Conservation (phyloP, 495 filamentous ascomycete genomes). For the Aspergillus ostianus region DNA sequence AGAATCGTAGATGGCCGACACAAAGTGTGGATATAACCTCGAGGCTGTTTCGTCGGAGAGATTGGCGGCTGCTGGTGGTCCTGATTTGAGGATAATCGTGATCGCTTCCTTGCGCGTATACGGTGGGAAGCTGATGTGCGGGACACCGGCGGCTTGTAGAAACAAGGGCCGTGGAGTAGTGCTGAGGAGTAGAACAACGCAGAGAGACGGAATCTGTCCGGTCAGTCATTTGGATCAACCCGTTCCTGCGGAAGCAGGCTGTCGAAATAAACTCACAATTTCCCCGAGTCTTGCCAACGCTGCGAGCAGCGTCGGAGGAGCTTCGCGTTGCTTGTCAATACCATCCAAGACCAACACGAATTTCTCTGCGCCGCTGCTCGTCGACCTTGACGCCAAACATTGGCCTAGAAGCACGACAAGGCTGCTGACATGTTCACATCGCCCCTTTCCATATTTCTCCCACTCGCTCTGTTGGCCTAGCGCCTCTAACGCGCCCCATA, state of each 20-base stretch:
- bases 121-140: constrained; percentile 79
- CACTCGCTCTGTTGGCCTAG: constrained; percentile 40
- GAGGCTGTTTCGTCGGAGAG: constrained; percentile 29
- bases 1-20: constrained; percentile 41
- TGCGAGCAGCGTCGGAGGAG: constrained; percentile 75
- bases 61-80: constrained; percentile 34
- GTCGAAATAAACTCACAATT: constrained; percentile 50
- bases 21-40: constrained; percentile 43
- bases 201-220: constrained; percentile 73
- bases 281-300: constrained; percentile 77
- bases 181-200: constrained; percentile 74
- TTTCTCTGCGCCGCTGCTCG: constrained; percentile 35
- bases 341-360: constrained; percentile 87
- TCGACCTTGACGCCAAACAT: constrained; percentile 34
- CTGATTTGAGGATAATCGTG: constrained; percentile 59
- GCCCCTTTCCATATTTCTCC: constrained; percentile 45
- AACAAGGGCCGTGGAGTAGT: constrained; percentile 63
- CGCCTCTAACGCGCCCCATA: constrained; percentile 39
- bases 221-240: constrained; percentile 16
- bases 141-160: constrained; percentile 68
- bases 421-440: constrained; percentile 75
- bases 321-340: constrained; percentile 85
- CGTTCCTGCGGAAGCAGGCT: background rate
- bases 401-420: constrained; percentile 68
- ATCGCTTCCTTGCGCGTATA: constrained; percentile 81